These are phyloP conservation scores for Paraconiothyrium brasiliense DNA, from an alignment of 2,329 filamentous ascomycete genomes.

Conservation along the genomic window DNA sequence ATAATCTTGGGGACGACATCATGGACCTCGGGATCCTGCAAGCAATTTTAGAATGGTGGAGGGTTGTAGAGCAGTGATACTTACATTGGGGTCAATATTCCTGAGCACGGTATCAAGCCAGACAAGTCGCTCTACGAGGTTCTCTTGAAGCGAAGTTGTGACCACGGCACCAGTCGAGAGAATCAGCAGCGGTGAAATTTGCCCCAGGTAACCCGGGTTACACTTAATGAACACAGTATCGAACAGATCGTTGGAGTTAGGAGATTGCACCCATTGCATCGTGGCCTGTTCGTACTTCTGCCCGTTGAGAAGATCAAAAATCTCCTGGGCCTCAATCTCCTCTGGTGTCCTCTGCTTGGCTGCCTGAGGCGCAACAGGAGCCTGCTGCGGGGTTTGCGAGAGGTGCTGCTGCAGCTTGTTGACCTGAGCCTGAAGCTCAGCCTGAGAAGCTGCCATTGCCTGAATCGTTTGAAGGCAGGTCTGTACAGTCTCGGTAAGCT, in stretches of 20 bases:
- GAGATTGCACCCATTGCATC: conserved; percentile 69
- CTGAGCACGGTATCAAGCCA: conserved; percentile 67
- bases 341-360: conserved; percentile 58
- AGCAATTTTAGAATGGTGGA: conserved; percentile 26
- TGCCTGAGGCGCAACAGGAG: conserved; percentile 49
- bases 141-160: conserved; percentile 63
- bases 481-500: conserved; percentile 73
- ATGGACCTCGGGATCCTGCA: conserved; percentile 62
- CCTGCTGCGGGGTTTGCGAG: conserved; percentile 39
- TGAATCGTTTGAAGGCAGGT: conserved; percentile 74
- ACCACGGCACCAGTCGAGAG: conserved; percentile 71
- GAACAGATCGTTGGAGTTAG: conserved; percentile 67
- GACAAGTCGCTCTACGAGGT: conserved; percentile 63
- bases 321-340: conserved; percentile 67
- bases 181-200: conserved; percentile 65
- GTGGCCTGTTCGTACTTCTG: conserved; percentile 56
- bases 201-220: conserved; percentile 64
- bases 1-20: conserved; percentile 68
- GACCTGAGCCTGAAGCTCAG: conserved; percentile 70
- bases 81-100: conserved; percentile 63
- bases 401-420: conserved; percentile 54
- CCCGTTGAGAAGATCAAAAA: conserved; percentile 71
- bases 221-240: conserved; percentile 68
- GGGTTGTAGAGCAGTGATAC: conserved; percentile 25
- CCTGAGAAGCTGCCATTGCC: conserved; percentile 73